Conservation (phyloP, 352 stramenopile species). For the Phytophthora hibernalis region DNA sequence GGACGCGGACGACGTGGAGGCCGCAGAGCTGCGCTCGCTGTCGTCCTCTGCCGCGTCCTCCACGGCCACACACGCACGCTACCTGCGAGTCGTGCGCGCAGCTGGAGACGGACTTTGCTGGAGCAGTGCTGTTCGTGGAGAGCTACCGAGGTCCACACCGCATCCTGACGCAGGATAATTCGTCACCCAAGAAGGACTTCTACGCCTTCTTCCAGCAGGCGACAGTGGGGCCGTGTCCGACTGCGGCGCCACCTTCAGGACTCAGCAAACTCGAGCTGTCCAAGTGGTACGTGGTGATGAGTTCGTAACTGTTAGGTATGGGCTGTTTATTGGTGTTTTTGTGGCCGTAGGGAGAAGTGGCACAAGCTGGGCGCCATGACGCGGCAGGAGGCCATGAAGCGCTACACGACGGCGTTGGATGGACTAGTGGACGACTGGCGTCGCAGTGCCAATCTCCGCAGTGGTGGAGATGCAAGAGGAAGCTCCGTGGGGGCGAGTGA, state of each 20-base stretch:
- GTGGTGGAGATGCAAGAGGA: slow-evolving; percentile 2
- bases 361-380: slow-evolving; percentile 68
- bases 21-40: slow-evolving; percentile 40
- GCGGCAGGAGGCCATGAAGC: slow-evolving; percentile 80
- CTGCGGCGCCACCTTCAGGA: slow-evolving; percentile 36
- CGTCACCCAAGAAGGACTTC: slow-evolving; percentile 79
- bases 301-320: neutral
- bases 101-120: slow-evolving; percentile 77
- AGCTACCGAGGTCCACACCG: slow-evolving; percentile 82
- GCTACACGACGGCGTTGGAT: slow-evolving; percentile 78
- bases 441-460: slow-evolving; percentile 57
- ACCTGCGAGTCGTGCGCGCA: slow-evolving; percentile 59
- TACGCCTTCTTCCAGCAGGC: slow-evolving; percentile 84
- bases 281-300: slow-evolving; percentile 47
- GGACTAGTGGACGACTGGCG: slow-evolving; percentile 87
- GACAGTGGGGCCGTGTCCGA: slow-evolving; percentile 63
- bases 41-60: slow-evolving; percentile 33
- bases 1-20: slow-evolving; percentile 53
- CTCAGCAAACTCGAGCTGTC: slow-evolving; percentile 62
- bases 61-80: slow-evolving; percentile 36
- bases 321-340: neutral
- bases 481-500: slow-evolving; percentile 19
- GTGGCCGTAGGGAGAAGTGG: slow-evolving; percentile 74
- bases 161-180: slow-evolving; percentile 78
- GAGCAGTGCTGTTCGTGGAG: slow-evolving; percentile 81